These are phyloP conservation scores for Haplosporangium sp. DNA, from an alignment of 371 early-diverging fungal species.

Conservation along the genomic window DNA sequence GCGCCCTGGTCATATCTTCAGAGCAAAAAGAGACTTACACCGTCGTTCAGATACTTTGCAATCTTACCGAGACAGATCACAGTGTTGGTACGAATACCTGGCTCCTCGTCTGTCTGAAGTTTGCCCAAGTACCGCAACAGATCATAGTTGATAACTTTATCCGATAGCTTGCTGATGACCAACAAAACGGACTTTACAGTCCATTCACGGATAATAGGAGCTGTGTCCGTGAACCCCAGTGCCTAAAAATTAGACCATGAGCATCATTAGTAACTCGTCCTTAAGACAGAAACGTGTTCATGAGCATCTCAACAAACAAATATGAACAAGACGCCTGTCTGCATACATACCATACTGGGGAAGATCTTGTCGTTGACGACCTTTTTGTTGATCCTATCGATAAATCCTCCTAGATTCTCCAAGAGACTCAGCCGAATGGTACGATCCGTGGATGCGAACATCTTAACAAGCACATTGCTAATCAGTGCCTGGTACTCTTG, in stretches of 20 bases:
- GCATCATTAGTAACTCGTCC: background rate
- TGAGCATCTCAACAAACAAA: background rate
- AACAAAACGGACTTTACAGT: constrained; percentile 87
- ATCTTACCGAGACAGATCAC: constrained; percentile 94
- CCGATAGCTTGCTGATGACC: constrained; percentile 70
- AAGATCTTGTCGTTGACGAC: constrained; percentile 87
- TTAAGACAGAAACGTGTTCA: background rate
- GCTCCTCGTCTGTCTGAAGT: constrained; percentile 90
- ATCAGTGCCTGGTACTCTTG: constrained; percentile 80
- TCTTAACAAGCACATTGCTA: constrained; percentile 78
- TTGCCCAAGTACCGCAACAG: constrained; percentile 86
- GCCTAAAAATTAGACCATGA: constrained; percentile 59
- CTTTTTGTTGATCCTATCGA: constrained; percentile 76
- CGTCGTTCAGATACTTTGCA: constrained; percentile 75
- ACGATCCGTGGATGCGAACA: constrained; percentile 93
- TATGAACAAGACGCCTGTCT: background rate
- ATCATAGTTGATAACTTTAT: constrained; percentile 86
- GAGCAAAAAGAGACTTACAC: constrained; percentile 58
- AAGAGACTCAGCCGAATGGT: constrained; percentile 87
- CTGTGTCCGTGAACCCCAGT: constrained; percentile 89
- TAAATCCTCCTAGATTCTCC: constrained; percentile 80
- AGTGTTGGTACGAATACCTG: constrained; percentile 96
- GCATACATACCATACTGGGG: constrained; percentile 75
- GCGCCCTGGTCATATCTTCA: background rate
- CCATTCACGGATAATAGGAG: constrained; percentile 91